A percentile compares a stretch with the other conserved stretches of the same genome.
phyloP scores from a whole-genome alignment of 164 flowering plant species.

The Vitis rupestris region DNA sequence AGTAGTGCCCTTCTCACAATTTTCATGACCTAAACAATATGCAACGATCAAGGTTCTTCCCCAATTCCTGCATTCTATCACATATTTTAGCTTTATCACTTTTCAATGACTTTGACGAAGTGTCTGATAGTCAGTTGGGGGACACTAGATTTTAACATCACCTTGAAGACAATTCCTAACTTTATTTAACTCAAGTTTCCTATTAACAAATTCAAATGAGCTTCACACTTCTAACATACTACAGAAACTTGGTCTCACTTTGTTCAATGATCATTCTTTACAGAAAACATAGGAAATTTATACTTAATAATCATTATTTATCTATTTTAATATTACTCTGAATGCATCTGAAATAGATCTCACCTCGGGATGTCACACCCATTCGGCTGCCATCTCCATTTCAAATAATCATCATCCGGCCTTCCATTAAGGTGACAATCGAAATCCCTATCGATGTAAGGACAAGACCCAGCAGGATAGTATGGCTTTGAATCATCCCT shows the following conservation, averaged over 20 bases:
- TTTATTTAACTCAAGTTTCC: too few species aligned
- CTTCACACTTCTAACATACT: too few species aligned
- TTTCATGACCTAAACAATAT: background rate
- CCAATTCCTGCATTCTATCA: background rate
- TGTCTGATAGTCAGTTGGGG: too few species aligned
- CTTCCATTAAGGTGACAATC: constrained; percentile 70
- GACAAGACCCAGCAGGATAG: constrained; percentile 77
- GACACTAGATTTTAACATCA: too few species aligned
- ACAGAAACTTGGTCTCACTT: too few species aligned
- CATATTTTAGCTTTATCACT: background rate
- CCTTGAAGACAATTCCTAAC: too few species aligned
- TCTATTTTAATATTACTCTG: background rate
- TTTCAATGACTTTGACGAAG: too few species aligned
- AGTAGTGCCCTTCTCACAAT: background rate
- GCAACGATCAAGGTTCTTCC: background rate
- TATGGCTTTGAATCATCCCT: constrained; percentile 64
- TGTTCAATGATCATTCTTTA: background rate
- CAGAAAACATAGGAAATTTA: background rate
- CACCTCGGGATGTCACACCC: constrained; percentile 66
- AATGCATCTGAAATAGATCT: background rate
- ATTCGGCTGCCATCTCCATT: constrained; percentile 85
- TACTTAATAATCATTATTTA: background rate
- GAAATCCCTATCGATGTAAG: constrained; percentile 65
- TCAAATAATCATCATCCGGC: constrained; percentile 58
- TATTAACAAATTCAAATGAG: too few species aligned